Evolutionary conservation across 2,329 filamentous ascomycete species (phyloP), one percentile per base, ranked within the genome.

Genomic region (Podosphaera aphanis): DNA sequence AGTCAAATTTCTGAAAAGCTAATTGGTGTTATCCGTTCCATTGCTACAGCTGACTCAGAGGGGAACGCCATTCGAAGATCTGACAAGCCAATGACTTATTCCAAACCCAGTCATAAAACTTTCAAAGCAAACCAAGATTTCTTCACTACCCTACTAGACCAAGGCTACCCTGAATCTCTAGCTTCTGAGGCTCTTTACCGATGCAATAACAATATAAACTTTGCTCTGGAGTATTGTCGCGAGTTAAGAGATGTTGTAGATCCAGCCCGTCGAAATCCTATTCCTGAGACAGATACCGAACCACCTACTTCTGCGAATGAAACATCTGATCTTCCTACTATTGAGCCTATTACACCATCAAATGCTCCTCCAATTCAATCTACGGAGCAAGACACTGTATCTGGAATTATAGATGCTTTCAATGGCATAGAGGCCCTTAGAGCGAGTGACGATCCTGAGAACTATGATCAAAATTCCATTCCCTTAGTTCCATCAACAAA

Each of bases 121-220:
- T 77, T 76, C 58, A 64, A 65, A 38, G 59, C 72, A 21, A 67
- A 66, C 48, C 55, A 55, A 11, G 68, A 72, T 0, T 64, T 63
- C 23, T 56, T 74, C 16, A 61, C 59, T 18, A 44, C 48, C 13
- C 42, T 59, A 25, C 41, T 49, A 7, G 65, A 31, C 11, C 31
- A 47, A 31, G 68, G 67, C 1, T 73, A 65, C 48, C 66, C 75
- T 18, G 64, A 70, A 38, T 71, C 74, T 11, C 66, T 94, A 45
- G 79, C 72, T 5, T 69, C 72, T 27, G 88, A 95, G 61, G 85
- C 83, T 25, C 64, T 90, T 0, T 94, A 83, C 59, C 76, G 88
- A 46, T 83, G 83, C 55, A 80, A 83, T 55, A 83, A 83, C 47
- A 70, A 71, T 45, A 55, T 62, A 3, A 59, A 64, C 2, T 63